phyloP scores from a whole-genome alignment of 2,329 filamentous ascomycete genomes.

The Neofusicoccum laricinum region DNA sequence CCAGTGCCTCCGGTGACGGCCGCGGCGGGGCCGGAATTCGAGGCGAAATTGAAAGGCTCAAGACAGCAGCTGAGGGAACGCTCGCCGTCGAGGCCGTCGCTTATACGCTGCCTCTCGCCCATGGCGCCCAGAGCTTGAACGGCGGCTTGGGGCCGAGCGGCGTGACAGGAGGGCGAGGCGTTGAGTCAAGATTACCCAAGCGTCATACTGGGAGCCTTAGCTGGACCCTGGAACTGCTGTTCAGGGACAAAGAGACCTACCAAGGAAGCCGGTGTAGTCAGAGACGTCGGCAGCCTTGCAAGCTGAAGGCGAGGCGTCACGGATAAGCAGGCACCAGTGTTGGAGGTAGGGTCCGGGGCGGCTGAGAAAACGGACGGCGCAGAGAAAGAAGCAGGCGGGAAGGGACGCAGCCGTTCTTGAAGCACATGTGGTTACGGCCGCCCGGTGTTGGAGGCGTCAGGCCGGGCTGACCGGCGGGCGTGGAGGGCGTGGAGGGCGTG shows the following conservation, averaged over 20 bases:
- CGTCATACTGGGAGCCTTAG: neutral
- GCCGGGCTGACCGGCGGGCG: neutral
- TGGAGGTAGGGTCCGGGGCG: neutral
- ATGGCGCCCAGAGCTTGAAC: neutral
- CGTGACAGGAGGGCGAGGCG: neutral
- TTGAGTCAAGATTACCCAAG: neutral
- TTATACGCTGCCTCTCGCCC: neutral
- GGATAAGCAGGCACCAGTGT: neutral
- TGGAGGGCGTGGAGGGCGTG: no score
- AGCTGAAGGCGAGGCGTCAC: neutral
- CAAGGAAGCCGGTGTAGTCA: neutral
- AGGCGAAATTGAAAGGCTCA: no score
- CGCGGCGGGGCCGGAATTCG: no score
- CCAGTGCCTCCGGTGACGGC: no score
- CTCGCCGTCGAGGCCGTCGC: no score
- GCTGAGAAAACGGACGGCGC: neutral
- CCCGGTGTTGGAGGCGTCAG: neutral
- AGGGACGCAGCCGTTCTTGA: neutral
- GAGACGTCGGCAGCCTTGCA: no score
- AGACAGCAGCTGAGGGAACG: no score
- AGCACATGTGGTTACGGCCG: neutral
- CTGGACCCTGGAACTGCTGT: neutral
- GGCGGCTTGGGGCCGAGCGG: neutral
- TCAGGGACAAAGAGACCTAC: neutral
- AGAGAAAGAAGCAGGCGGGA: neutral